Evolutionary conservation across 176 grass and related monocot genomes (phyloP).

Genomic region (Aegilops longissima): DNA sequence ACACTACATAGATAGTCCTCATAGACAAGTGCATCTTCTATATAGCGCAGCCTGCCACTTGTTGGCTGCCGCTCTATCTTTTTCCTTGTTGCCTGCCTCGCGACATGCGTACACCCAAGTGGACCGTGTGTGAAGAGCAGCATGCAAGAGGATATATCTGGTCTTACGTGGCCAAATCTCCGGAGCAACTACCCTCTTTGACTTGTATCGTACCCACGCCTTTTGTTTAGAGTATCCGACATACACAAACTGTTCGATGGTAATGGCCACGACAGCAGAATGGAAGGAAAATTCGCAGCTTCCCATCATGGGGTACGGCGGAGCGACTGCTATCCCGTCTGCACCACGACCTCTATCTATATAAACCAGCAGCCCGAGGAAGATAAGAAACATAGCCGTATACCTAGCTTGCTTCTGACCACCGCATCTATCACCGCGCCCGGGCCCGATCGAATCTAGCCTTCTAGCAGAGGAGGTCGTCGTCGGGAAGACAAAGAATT

Average conservation of each 20-base stretch:
- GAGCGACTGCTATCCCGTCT: not conserved
- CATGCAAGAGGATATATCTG: slow-evolving; percentile 36
- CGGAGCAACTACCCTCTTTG: slow-evolving; percentile 28
- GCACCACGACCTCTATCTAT: not conserved
- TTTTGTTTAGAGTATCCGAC: not conserved
- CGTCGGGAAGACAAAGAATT: not conserved
- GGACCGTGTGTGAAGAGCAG: slow-evolving; percentile 14
- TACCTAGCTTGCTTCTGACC: no score
- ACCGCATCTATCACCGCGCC: no score
- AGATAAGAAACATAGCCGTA: not conserved
- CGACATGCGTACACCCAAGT: slow-evolving; percentile 1
- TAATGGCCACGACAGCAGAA: not conserved
- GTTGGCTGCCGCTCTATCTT: not conserved
- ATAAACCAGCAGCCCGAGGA: not conserved
- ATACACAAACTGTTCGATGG: not conserved
- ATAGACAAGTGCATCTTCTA: no score
- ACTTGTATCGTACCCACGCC: slow-evolving; percentile 7
- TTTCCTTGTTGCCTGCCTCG: not conserved
- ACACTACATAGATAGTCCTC: no score
- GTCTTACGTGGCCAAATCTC: slow-evolving; percentile 25
- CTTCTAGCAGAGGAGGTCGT: no score
- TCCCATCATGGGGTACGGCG: not conserved
- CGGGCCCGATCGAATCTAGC: no score
- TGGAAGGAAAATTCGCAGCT: not conserved
- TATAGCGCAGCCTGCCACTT: no score